These are phyloP conservation scores for Mariannaea sp. DNA, from an alignment of 2,329 filamentous ascomycete genomes.

Conservation along the genomic window DNA sequence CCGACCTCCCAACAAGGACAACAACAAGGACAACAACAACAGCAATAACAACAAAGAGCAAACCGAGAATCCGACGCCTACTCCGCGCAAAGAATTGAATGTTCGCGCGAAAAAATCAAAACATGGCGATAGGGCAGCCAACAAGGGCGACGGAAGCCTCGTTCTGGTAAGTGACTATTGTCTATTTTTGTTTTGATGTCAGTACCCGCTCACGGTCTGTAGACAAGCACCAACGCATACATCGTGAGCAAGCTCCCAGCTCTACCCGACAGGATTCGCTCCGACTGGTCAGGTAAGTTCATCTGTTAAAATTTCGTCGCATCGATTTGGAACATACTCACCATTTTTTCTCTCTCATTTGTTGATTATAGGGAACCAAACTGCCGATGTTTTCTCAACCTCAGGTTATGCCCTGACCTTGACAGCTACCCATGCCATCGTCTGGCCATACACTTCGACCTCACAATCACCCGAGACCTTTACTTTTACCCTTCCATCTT, in stretches of 20 bases:
- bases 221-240: slow-evolving; percentile 87
- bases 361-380: slow-evolving; percentile 59
- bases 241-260: slow-evolving; percentile 83
- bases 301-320: neutral
- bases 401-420: slow-evolving; percentile 79
- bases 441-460: slow-evolving; percentile 85
- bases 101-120: slow-evolving; percentile 67
- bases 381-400: slow-evolving; percentile 67
- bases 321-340: slow-evolving; percentile 17
- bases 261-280: slow-evolving; percentile 76
- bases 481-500: slow-evolving; percentile 77
- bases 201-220: slow-evolving; percentile 26
- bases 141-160: slow-evolving; percentile 70
- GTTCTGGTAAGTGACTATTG: slow-evolving; percentile 58
- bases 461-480: slow-evolving; percentile 75
- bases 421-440: slow-evolving; percentile 79
- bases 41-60: slow-evolving; percentile 55
- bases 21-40: slow-evolving; percentile 55
- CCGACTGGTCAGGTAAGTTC: slow-evolving; percentile 67
- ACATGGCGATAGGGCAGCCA: slow-evolving; percentile 61
- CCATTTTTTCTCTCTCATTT: slow-evolving; percentile 19
- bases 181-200: slow-evolving; percentile 15
- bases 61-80: slow-evolving; percentile 48
- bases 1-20: slow-evolving; percentile 52
- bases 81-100: slow-evolving; percentile 58